Conservation (phyloP, 2,329 filamentous ascomycete species). For the Aspergillus flavus region DNA sequence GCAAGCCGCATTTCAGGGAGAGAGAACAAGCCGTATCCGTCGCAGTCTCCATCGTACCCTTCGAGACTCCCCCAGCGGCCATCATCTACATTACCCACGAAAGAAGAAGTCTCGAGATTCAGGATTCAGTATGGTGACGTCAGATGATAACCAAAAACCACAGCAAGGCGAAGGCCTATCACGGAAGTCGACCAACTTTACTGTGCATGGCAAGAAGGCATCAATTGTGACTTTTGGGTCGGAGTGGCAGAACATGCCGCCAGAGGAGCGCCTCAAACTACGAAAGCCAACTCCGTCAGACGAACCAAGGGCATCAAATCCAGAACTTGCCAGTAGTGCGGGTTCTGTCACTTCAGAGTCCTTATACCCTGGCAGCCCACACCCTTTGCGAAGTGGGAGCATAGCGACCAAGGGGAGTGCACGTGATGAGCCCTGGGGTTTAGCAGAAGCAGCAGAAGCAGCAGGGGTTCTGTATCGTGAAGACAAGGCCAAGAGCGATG, state of each 20-base stretch:
- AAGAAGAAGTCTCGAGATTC: slow-evolving; percentile 78
- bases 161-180: slow-evolving; percentile 68
- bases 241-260: slow-evolving; percentile 79
- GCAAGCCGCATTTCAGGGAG: slow-evolving; percentile 47
- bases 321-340: slow-evolving; percentile 28
- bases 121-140: slow-evolving; percentile 58
- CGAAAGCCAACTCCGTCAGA: slow-evolving; percentile 53
- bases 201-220: slow-evolving; percentile 96
- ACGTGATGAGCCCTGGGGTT: slow-evolving; percentile 27
- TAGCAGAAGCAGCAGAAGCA: slow-evolving; percentile 21
- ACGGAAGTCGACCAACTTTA: slow-evolving; percentile 84
- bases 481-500: slow-evolving; percentile 14
- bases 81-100: slow-evolving; percentile 62
- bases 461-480: slow-evolving; percentile 19
- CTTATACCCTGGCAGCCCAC: slow-evolving; percentile 52
- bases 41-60: slow-evolving; percentile 88
- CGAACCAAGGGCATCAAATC: slow-evolving; percentile 39
- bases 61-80: slow-evolving; percentile 72
- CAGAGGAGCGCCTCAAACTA: slow-evolving; percentile 71
- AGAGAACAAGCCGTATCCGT: slow-evolving; percentile 67
- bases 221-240: slow-evolving; percentile 94
- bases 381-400: slow-evolving; percentile 66
- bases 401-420: slow-evolving; percentile 66
- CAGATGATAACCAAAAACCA: slow-evolving; percentile 51
- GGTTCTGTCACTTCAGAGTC: slow-evolving; percentile 32